These are phyloP conservation scores for Talaromyces wortmannii DNA, from an alignment of 495 filamentous ascomycete species.

Conservation along the genomic window DNA sequence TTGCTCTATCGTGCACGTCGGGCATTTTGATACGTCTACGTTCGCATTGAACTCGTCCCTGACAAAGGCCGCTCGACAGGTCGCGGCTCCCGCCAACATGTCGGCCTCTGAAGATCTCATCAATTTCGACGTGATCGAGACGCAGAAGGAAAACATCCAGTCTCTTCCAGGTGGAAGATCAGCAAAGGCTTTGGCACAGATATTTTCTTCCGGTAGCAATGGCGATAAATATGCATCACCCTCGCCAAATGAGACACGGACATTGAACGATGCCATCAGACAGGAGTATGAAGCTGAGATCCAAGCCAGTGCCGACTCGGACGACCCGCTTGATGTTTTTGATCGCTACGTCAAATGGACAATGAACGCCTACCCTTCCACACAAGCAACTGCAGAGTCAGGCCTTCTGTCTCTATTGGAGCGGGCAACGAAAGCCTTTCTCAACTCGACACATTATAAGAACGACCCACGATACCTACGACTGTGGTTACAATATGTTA, in stretches of 20 bases:
- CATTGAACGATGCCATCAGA: slow-evolving; percentile 68
- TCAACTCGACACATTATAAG: slow-evolving; percentile 77
- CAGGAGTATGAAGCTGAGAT: slow-evolving; percentile 85
- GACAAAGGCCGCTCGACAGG: neutral
- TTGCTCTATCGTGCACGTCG: neutral
- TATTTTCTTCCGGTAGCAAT: slow-evolving; percentile 61
- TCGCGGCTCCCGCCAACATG: slow-evolving; percentile 27
- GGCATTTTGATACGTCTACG: neutral
- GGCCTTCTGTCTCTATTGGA: slow-evolving; percentile 85
- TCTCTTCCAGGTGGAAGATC: slow-evolving; percentile 86
- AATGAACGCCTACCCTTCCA: slow-evolving; percentile 86
- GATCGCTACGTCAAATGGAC: slow-evolving; percentile 98
- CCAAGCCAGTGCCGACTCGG: slow-evolving; percentile 68
- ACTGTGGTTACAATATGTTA: slow-evolving; percentile 90
- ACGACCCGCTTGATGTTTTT: slow-evolving; percentile 93
- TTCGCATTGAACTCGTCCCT: too few species aligned
- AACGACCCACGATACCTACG: slow-evolving; percentile 92
- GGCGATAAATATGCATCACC: slow-evolving; percentile 38
- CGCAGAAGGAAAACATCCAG: slow-evolving; percentile 96
- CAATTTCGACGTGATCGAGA: slow-evolving; percentile 93
- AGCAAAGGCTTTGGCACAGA: slow-evolving; percentile 77
- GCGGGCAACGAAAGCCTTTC: slow-evolving; percentile 83
- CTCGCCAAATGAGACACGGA: slow-evolving; percentile 64
- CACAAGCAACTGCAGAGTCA: slow-evolving; percentile 84
- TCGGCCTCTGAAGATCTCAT: slow-evolving; percentile 55